Conservation (phyloP, 2,329 filamentous ascomycete species). For the Bipolaris victoriae region DNA sequence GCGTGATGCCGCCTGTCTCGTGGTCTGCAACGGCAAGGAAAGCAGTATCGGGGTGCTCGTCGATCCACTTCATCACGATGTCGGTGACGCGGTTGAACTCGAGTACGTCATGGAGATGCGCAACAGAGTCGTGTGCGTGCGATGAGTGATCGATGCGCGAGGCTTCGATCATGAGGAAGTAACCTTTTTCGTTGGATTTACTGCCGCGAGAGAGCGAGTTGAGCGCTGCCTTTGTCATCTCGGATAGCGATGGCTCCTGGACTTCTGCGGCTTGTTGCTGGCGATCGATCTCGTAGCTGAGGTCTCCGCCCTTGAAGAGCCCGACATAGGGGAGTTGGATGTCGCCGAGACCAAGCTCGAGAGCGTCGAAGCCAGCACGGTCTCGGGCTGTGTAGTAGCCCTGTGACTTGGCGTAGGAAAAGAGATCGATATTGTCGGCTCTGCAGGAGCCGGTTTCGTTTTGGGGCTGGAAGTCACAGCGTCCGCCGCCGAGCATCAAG, state of each 20-base stretch:
- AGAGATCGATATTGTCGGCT: slow-evolving; percentile 47
- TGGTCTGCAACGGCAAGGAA: slow-evolving; percentile 52
- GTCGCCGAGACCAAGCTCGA: slow-evolving; percentile 32
- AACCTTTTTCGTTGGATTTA: slow-evolving; percentile 43
- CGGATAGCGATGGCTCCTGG: slow-evolving; percentile 49
- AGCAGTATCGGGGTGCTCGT: slow-evolving; percentile 48
- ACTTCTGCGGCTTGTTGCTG: slow-evolving; percentile 40
- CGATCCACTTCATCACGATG: slow-evolving; percentile 50
- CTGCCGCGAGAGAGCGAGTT: slow-evolving; percentile 47
- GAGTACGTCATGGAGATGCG: slow-evolving; percentile 47
- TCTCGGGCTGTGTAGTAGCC: slow-evolving; percentile 50
- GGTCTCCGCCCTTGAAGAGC: slow-evolving; percentile 47
- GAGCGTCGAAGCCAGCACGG: slow-evolving; percentile 44
- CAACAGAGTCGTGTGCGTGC: slow-evolving; percentile 35
- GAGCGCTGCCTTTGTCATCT: slow-evolving; percentile 51
- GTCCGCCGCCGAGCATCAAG: slow-evolving; percentile 51
- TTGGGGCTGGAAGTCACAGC: slow-evolving; percentile 52
- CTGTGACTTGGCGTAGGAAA: slow-evolving; percentile 42
- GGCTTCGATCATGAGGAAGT: slow-evolving; percentile 49
- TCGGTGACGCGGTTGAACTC: slow-evolving; percentile 51
- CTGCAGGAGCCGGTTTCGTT: slow-evolving; percentile 48
- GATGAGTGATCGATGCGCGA: slow-evolving; percentile 33
- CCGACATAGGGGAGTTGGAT: slow-evolving; percentile 48
- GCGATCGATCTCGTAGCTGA: slow-evolving; percentile 43
- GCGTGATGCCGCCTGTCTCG: slow-evolving; percentile 51